Conservation (phyloP, 2,329 filamentous ascomycete genomes). For the Aspergillus terreus region DNA sequence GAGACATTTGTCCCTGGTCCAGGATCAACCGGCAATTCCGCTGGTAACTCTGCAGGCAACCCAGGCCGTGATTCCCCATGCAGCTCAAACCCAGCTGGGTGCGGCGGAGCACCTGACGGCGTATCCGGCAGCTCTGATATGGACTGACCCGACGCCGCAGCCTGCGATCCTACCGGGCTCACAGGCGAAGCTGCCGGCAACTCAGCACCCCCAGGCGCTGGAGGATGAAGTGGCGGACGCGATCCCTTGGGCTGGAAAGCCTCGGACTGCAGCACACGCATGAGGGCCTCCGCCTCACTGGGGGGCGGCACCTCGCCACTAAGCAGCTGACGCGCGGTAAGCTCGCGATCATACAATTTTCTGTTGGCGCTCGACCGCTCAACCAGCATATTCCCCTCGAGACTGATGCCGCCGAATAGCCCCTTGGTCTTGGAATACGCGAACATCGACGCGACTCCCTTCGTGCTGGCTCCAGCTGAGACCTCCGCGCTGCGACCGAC, state of each 20-base stretch:
- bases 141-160: background rate
- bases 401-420: constrained; percentile 84
- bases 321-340: constrained; percentile 75
- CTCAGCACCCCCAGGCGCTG: background rate
- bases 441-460: constrained; percentile 82
- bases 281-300: constrained; percentile 73
- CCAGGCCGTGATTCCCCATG: background rate
- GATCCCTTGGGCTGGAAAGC: background rate
- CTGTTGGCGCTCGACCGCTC: constrained; percentile 92
- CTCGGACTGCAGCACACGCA: constrained; percentile 60
- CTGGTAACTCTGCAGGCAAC: background rate
- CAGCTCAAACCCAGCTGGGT: background rate
- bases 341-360: constrained; percentile 80
- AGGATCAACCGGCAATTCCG: background rate
- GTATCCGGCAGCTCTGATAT: background rate
- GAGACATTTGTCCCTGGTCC: background rate
- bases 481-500: constrained; percentile 92
- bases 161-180: background rate
- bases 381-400: constrained; percentile 86
- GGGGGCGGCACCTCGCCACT: constrained; percentile 74
- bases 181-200: background rate
- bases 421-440: constrained; percentile 97
- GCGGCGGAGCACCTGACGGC: background rate
- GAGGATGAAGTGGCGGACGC: background rate
- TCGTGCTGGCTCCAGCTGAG: constrained; percentile 81